Base-by-base conservation (phyloP, 257 asterid genomes). In the Nicotiana paniculata region DNA sequence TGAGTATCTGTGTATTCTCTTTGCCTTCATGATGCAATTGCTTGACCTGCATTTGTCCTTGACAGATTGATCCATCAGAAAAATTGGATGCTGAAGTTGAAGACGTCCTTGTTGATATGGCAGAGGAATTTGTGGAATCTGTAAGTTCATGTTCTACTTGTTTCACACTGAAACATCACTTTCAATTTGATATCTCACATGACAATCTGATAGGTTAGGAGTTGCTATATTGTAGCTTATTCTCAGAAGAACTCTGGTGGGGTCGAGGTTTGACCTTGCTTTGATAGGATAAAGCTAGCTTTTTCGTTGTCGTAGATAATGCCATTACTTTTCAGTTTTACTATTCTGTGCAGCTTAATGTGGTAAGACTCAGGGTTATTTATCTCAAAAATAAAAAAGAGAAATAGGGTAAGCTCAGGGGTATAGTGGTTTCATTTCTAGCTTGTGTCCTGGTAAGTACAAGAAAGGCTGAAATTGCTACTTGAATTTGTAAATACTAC, bases 91-190 rank as follows among this genome's bases (percentile, higher is more conserved):
- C 96, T 17, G 97, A 88, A 81, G 97, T 92, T 79, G 98, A 92
- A 87, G 98, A 94, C 87, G 89, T 92, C 81, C 95, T 96, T 48
- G 89, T 90, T 16, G 98, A 93, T 88, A 85, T 94, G 76, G 99
- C 97, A 2, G 99, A 94, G 85, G 98, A 94, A 65, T 96, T 94
- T 86, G 93, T 96, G 86, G 98, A 96, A 87, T 93, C 99, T 24
- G 99, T 96, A 85, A 93, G 99, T 87, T 86, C 66, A 7, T 79
- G 15, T 70, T 48, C 59, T 67, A 53, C 39, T 70, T 24, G 53
- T 58, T 66, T 76, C 51, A 10, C 30, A 69, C 62, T 26, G 54
- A 58, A 68, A 69, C 61, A 16, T 62, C 63, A 7, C 77, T 67
- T 43, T 26, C 63, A 15, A 0, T 24, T 33, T 46, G 15, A 64